These are phyloP conservation scores for Nematocida homosporus DNA, from an alignment of 371 early-diverging fungal species.

Conservation along the genomic window DNA sequence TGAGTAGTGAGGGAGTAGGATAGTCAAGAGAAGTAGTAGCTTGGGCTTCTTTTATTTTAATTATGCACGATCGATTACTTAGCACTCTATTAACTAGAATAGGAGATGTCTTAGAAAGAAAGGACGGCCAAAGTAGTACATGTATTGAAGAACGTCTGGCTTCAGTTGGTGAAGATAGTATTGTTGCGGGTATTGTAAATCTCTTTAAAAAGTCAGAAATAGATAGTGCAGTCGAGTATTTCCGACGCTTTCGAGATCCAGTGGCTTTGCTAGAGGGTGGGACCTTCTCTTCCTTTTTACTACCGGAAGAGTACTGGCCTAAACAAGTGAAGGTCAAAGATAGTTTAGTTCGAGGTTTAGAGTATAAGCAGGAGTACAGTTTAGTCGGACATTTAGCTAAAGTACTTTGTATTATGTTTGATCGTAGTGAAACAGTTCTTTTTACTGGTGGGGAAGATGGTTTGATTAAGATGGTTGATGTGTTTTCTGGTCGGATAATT, in stretches of 20 bases:
- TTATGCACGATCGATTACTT: slow-evolving; percentile 6
- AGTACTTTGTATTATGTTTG: slow-evolving; percentile 62
- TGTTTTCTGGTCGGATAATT: slow-evolving; percentile 52
- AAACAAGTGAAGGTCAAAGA: neutral
- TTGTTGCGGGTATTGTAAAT: slow-evolving; percentile 8
- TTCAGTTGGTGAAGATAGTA: slow-evolving; percentile 28
- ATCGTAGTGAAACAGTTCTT: slow-evolving; percentile 60
- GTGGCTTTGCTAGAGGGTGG: neutral
- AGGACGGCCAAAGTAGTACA: slow-evolving; percentile 1
- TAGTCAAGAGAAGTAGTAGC: neutral
- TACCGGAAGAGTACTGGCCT: neutral
- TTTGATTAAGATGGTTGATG: slow-evolving; percentile 65
- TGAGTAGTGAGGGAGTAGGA: too few relatives aligned
- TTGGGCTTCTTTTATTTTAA: slow-evolving; percentile 37
- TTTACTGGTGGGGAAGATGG: slow-evolving; percentile 67
- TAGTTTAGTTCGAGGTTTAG: neutral
- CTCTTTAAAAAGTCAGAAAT: slow-evolving; percentile 16
- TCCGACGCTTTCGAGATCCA: slow-evolving; percentile 19
- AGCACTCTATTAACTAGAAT: slow-evolving; percentile 3
- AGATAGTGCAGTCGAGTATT: slow-evolving; percentile 42
- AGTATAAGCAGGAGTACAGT: neutral
- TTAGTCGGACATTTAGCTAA: slow-evolving; percentile 63
- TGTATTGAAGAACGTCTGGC: neutral
- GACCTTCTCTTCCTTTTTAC: slow-evolving; percentile 17
- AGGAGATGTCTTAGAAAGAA: slow-evolving; percentile 1